Base-by-base conservation (phyloP, 2,329 filamentous ascomycete genomes). In the Apiospora phragmitis region DNA sequence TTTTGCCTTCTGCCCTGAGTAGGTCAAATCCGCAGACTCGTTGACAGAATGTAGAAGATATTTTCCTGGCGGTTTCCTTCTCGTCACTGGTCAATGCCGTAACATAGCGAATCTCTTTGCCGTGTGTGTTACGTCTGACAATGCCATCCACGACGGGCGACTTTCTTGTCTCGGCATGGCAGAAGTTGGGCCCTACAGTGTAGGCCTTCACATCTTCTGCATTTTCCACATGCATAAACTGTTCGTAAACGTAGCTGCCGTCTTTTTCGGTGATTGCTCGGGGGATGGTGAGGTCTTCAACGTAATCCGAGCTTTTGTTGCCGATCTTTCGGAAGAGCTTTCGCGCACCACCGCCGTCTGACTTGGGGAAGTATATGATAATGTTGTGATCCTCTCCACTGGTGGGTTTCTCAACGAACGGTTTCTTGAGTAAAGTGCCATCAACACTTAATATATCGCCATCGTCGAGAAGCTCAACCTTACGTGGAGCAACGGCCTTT, bases 341-440 rank as follows among this genome's bases (percentile, higher is more conserved):
- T 71, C 97, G 89, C 35, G 94, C 97, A 71, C 96, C 96, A 66
- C 95, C 95, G 4, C 95, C 94, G 66, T 93, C 89, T 55, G 93
- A 92, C 73, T 91, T 93, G 29, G 95, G 94, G 78, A 97, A 98
- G 83, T 98, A 99, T 70, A 99, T 98, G 82, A 97, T 93, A 76
- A 99, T 97, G 80, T 99, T 99, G 83, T 99, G 96, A 78, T 99
- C 95, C 82, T 99, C 96, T 43, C 96, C 96, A 78, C 94, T 98
- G n/a, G 94, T 95, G 0, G 96, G 96, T 81, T 99, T 99, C 80
- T 99, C 96, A 47, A 99, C 96, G 78, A 99, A 99, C 0, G 96
- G 96, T 79, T 99, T 99, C 76, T 88, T 92, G 65, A 99, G 87
- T 4, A 91, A 81, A 51, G 89, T 86, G 14, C 95, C 96, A 79